These are phyloP conservation scores for Penicillium sclerotiorum DNA, from an alignment of 2,329 filamentous ascomycete genomes.

Conservation along the genomic window DNA sequence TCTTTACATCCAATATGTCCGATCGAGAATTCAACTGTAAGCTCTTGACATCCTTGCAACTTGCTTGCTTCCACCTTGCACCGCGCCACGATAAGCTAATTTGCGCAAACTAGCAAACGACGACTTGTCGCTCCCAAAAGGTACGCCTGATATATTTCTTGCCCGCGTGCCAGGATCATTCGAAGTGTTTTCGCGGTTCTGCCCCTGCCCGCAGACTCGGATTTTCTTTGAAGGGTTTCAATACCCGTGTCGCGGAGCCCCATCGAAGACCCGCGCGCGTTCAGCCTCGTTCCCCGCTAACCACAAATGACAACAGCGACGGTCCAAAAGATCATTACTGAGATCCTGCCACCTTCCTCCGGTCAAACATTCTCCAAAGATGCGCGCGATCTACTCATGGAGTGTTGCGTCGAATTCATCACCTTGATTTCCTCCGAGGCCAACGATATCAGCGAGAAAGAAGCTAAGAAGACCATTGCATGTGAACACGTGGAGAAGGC, in stretches of 20 bases:
- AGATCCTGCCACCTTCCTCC: conserved; percentile 78
- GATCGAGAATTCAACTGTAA: conserved; percentile 58
- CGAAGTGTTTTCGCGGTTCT: not conserved
- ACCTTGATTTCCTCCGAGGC: conserved; percentile 97
- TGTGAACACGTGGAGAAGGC: conserved; percentile 97
- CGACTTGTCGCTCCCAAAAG: conserved; percentile 63
- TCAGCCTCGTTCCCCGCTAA: conserved; percentile 12
- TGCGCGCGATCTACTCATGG: conserved; percentile 90
- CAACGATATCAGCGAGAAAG: conserved; percentile 98
- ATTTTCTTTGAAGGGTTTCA: not conserved
- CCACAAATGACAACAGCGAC: conserved; percentile 54
- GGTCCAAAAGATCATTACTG: conserved; percentile 83
- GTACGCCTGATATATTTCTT: conserved; percentile 34
- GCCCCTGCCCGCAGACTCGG: not conserved
- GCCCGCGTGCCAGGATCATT: not conserved
- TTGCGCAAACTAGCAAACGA: conserved; percentile 52
- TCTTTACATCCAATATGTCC: conserved; percentile 47
- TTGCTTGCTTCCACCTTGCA: too few relatives aligned
- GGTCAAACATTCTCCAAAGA: conserved; percentile 92
- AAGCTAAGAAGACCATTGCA: conserved; percentile 98
- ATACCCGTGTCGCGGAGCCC: not conserved
- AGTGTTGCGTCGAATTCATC: conserved; percentile 99
- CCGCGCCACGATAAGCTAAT: conserved; percentile 23
- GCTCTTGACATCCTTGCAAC: conserved; percentile 13
- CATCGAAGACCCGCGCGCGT: not conserved